Conservation (phyloP, 129 eudicot genomes). For the Pulicaria dysenterica region DNA sequence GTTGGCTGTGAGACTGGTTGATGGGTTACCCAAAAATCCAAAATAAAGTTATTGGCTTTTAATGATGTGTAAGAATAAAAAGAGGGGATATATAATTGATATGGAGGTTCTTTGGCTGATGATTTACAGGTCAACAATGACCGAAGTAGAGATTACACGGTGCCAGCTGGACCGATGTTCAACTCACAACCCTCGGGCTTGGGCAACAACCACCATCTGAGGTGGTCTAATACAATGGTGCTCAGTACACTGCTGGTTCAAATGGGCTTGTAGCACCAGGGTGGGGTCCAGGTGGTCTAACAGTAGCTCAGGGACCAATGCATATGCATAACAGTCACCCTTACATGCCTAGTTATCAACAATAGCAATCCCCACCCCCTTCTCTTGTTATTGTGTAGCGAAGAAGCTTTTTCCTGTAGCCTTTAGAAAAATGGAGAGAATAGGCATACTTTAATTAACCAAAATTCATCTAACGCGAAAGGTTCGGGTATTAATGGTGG, state of each 20-base stretch:
- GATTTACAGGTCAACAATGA: slow-evolving; percentile 79
- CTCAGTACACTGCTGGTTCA: slow-evolving; percentile 54
- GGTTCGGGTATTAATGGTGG: too few relatives aligned
- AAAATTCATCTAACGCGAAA: too few relatives aligned
- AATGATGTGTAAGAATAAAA: too few relatives aligned
- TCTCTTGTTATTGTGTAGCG: too few relatives aligned
- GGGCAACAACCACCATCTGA: slow-evolving; percentile 82
- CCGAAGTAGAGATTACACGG: slow-evolving; percentile 90
- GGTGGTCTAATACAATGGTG: slow-evolving; percentile 21
- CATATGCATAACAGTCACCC: slow-evolving; percentile 61
- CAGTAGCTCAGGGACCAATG: slow-evolving; percentile 52
- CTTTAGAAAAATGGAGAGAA: too few relatives aligned
- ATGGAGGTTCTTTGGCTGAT: neutral
- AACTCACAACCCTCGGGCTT: slow-evolving; percentile 69
- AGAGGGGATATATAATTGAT: too few relatives aligned
- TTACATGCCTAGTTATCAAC: slow-evolving; percentile 34
- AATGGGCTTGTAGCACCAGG: slow-evolving; percentile 51
- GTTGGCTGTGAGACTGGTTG: too few relatives aligned
- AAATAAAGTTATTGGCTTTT: too few relatives aligned
- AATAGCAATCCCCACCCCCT: too few relatives aligned
- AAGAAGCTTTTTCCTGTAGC: too few relatives aligned
- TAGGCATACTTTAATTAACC: too few relatives aligned
- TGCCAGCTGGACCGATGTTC: slow-evolving; percentile 48
- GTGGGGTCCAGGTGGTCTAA: slow-evolving; percentile 54
- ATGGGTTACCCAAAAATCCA: too few relatives aligned